Evolutionary conservation across 345 rosid genomes (phyloP).

Genomic region (Cardamine resedifolia): DNA sequence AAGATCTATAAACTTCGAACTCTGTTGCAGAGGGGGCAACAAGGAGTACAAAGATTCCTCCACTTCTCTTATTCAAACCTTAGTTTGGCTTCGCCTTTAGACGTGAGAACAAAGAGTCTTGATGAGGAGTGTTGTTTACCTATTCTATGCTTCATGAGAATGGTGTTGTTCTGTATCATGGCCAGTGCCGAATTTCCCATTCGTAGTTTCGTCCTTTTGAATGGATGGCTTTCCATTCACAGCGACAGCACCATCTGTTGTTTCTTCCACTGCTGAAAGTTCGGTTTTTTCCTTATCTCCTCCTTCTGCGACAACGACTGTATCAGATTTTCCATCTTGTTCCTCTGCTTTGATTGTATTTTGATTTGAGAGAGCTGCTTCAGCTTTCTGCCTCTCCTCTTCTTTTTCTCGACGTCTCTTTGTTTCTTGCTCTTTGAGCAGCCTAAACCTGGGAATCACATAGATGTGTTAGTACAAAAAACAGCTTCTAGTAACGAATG

Average conservation of each 20-base stretch:
- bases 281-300: constrained; percentile 22
- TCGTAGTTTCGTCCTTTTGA: constrained; percentile 37
- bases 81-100: neutral
- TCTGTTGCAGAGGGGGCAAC: constrained; percentile 3
- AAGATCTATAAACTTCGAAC: neutral
- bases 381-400: constrained; percentile 57
- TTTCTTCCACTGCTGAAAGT: constrained; percentile 26
- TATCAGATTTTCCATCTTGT: constrained; percentile 37
- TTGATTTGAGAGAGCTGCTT: constrained; percentile 43
- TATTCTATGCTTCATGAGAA: constrained; percentile 33
- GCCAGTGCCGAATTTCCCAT: constrained; percentile 35
- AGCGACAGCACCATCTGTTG: constrained; percentile 36
- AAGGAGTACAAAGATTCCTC: neutral
- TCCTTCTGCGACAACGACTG: constrained; percentile 27
- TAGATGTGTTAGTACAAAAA: constrained; percentile 18
- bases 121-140: constrained; percentile 22
- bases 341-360: constrained; percentile 24
- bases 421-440: constrained; percentile 79
- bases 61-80: constrained; percentile 10
- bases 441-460: constrained; percentile 59
- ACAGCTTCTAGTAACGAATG: neutral
- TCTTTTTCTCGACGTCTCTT: constrained; percentile 64
- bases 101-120: neutral
- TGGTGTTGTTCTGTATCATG: constrained; percentile 34
- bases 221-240: constrained; percentile 49